Base-by-base conservation (phyloP, 2,329 filamentous ascomycete species). In the Xylariaceae sp. region DNA sequence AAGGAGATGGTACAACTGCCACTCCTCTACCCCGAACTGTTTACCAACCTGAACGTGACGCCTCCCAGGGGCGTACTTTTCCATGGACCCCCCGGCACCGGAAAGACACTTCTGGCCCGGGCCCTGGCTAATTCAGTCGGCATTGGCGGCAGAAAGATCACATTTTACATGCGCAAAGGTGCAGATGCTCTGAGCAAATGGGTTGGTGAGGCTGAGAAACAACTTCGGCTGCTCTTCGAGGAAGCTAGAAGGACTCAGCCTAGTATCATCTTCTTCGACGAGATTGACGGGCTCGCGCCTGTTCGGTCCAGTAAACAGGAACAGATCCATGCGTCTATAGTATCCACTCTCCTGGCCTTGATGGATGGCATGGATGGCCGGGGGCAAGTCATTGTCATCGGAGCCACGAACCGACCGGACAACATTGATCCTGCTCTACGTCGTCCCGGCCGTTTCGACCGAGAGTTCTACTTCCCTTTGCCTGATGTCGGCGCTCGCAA, bases 281-380 rank as follows among this genome's bases (percentile, higher is more conserved):
- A 98, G 59, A 98, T 98, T 47, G 92, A 98, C 62, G 92, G 92
- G 35, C 70, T 98, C 44, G 92, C 92, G 3, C 93, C 92, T 32
- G 92, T 96, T 21, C 77, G 92, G 49, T 96, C 92, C 10, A 95
- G 90, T 61, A 96, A 96, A 59, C 90, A 96, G 62, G 92, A 98
- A 56, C 92, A 98, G 61, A 96, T 96, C 39, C 92, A 98, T 60
- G 88, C 92, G 5, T 96, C 90, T 2, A 98, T 98, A 44, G 90
- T 95, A 11, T 93, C 89, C 2, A 95, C 89, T 1, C 64, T 95
- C n/a, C 67, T 95, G 39, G 89, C 89, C 1, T 63, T 95, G 50
- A 95, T 95, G 89, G 89, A 95, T 58, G 89, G 89, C 43, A 95
- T 95, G 89, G 90, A 95, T 52, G 89, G 88, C n/a, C 81, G 89